Evolutionary conservation across 2,329 filamentous ascomycete genomes (phyloP), one percentile per base, ranked within the genome.

Genomic region (Exophiala phaeomuriformis): DNA sequence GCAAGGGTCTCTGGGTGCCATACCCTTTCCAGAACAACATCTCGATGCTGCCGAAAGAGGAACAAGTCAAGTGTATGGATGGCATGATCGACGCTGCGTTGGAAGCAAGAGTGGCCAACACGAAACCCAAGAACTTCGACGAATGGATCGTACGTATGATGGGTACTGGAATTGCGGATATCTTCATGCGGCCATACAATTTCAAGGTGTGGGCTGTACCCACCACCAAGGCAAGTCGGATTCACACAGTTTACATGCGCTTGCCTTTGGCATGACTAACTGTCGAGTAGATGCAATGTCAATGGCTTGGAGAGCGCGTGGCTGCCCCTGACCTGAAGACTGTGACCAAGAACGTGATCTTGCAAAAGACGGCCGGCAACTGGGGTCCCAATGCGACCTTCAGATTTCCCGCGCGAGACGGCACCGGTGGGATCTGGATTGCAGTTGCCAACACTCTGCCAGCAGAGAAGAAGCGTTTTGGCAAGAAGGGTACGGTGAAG

Each of bases 1-100:
- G 90, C 85, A 91, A 95, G 83, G 80, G 81, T 63, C 80, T 89
- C 68, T 98, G 93, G 93, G 93, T 98, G 54, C 91, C 93, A 50
- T 98, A 98, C 76, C 93, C 93, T 61, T 96, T 98, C 85, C 93
- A 98, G 79, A 98, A 97, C 83, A 98, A 98, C 80, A 91, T 98
- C 70, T 95, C 93, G 67, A 91, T 96, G 84, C 77, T 98, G 68
- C 87, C 89, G 71, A 95, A 96, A 79, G 89, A 96, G 63, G 93
- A 98, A 67, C 90, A 98, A 77, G 90, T 96, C 63, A 85, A 81
- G 69, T 94, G 88, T 72, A 85, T 98, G 66, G 89, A 97, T 64
- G 91, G 91, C 61, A 83, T 98, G 78, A 96, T 98, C 64, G 91
- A 98, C 71, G 88, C 93, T 59, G 87, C 93, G 55, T 73, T 97